Conservation (phyloP, 2,329 filamentous ascomycete genomes). For the Sporothrix humicola region DNA sequence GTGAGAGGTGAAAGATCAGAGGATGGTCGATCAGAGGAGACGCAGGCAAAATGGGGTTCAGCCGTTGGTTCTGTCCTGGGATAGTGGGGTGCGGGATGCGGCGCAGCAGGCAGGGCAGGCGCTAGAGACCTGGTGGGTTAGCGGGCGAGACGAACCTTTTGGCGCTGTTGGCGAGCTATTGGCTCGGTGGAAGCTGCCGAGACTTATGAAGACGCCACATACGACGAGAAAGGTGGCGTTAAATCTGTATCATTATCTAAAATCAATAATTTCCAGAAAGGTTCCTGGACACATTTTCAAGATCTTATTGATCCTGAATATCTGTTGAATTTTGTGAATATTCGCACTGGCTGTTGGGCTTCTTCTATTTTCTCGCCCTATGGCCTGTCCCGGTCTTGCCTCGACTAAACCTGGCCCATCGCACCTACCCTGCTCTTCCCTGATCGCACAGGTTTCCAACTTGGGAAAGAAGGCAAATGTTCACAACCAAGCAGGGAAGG, state of each 20-base stretch:
- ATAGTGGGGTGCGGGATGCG: conserved; percentile 22
- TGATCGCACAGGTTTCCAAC: conserved; percentile 20
- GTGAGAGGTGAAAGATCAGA: not conserved
- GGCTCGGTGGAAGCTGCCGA: not conserved
- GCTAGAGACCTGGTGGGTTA: too few relatives aligned
- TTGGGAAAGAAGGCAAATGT: conserved; percentile 13
- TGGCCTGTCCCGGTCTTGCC: too few relatives aligned
- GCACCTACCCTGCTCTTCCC: not conserved
- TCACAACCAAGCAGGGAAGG: not conserved
- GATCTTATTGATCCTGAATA: not conserved
- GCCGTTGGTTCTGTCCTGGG: not conserved
- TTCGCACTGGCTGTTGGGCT: not conserved
- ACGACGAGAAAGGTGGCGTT: not conserved
- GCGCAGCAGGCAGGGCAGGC: conserved; percentile 16
- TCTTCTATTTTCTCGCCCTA: not conserved
- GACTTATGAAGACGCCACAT: not conserved
- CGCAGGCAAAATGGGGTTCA: not conserved
- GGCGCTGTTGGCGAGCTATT: not conserved
- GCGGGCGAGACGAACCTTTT: too few relatives aligned
- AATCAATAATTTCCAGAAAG: not conserved
- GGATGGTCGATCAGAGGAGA: not conserved
- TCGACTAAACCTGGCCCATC: not conserved
- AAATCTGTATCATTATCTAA: conserved; percentile 12
- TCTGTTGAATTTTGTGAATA: not conserved
- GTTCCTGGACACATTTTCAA: not conserved